Conservation (phyloP, 2,329 filamentous ascomycete genomes). For the Diplodia corticola region DNA sequence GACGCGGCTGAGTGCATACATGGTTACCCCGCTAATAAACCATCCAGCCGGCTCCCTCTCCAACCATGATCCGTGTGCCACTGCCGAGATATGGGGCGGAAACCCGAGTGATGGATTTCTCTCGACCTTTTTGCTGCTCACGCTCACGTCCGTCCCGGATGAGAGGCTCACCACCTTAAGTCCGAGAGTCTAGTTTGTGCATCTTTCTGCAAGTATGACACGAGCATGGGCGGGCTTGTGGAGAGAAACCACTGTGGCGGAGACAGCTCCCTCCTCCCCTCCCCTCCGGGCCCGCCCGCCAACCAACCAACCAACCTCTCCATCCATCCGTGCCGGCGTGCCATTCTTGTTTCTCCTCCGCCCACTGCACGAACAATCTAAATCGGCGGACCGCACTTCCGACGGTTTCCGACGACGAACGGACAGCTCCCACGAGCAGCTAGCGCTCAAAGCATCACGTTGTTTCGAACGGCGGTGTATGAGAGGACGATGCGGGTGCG, state of each 20-base stretch:
- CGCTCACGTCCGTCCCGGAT: no score
- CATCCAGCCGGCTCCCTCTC: neutral
- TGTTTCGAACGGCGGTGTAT: neutral
- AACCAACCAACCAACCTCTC: neutral
- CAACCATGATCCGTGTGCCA: neutral
- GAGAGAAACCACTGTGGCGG: neutral
- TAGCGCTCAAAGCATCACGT: no score
- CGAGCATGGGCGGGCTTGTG: neutral
- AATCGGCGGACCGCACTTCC: neutral
- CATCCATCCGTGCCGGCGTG: neutral
- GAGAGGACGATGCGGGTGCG: neutral
- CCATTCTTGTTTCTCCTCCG: neutral
- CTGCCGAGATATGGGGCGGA: neutral
- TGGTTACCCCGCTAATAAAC: neutral
- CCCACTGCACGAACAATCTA: neutral
- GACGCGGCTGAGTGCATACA: conserved; percentile 1
- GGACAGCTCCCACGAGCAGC: no score
- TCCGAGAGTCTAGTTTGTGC: neutral
- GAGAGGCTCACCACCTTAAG: neutral
- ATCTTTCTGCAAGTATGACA: neutral
- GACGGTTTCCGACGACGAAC: neutral
- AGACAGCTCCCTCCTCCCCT: neutral
- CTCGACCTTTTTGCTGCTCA: neutral
- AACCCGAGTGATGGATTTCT: neutral
- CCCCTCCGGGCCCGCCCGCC: no score